Evolutionary conservation across 2,329 filamentous ascomycete genomes (phyloP), one percentile per base, ranked within the genome.

Genomic region (Cercospora sp.): DNA sequence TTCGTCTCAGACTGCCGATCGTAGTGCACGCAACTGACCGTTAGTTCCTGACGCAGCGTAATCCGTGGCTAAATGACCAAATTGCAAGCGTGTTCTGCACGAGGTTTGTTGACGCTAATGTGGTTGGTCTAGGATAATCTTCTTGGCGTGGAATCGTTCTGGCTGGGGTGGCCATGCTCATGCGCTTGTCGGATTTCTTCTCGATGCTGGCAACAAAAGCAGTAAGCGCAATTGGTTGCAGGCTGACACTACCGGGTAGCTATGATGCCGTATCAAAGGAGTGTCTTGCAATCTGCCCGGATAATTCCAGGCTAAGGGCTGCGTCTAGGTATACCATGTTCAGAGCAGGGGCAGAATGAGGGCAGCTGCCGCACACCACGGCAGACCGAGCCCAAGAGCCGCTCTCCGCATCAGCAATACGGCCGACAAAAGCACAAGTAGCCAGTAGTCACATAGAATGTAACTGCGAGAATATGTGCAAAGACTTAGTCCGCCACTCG

Each of bases 401-500:
- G 20, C 20, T 23, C 20, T 48, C 45, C 45, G 23, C 48, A 28
- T n/a, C 13, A n/a, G 48, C 5, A 16, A 23, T 55, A 55, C 48
- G 48, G 48, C 48, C 48, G 48, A 55, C 48, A 26, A 26, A 28
- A 53, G 48, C 12, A 28, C 23, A 55, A 55, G 12, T 16, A n/a
- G 26, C 48, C 48, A 30, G 20, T n/a, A 16, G 23, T 28, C 13
- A 28, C 20, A 53, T 55, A 28, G 48, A 16, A 55, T 26, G 16
- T 42, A 55, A 55, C 5, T 55, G 20, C 36, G n/a, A 10, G 23
- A 26, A 36, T 28, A 33, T 23, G 30, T 16, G 40, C 40, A 42
- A 62, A n/a, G 31, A 36, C 20, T 51, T 62, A 62, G 60, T 62
- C 60, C 60, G 60, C 60, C 60, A 62, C 60, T 62, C 60, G 36